Percentiles rank a stretch among this genome's conserved stretches.
Evolutionary conservation across 2,329 filamentous ascomycete species (phyloP).

Genomic region (Blumeriella jaapii): DNA sequence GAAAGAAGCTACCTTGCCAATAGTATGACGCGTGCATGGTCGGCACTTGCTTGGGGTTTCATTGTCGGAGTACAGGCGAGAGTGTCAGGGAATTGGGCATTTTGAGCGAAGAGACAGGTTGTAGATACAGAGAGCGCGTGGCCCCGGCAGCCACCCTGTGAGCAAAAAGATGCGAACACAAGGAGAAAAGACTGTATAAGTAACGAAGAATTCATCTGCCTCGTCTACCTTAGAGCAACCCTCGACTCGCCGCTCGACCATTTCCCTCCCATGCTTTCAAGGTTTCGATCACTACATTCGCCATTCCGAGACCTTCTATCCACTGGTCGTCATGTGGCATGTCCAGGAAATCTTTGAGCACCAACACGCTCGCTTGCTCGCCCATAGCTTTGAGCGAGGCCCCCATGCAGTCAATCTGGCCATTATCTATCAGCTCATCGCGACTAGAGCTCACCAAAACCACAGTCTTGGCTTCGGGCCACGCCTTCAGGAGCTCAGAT

Average conservation of each 20-base stretch:
- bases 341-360: conserved; percentile 1
- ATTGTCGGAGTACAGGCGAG: conserved; percentile 1
- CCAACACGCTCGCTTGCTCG: not conserved
- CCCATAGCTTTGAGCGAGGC: not conserved
- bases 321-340: conserved; percentile 3
- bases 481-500: conserved; percentile 3
- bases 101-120: not conserved
- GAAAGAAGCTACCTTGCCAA: conserved; percentile 27
- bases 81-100: not conserved
- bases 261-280: not conserved
- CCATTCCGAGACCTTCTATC: conserved; percentile 1
- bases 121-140: not conserved
- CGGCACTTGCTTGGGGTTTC: not conserved
- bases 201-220: too few relatives aligned
- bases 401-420: conserved; percentile 21
- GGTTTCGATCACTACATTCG: not conserved
- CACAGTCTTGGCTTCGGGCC: conserved; percentile 7
- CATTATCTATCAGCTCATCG: conserved; percentile 29
- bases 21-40: too few relatives aligned
- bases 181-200: too few relatives aligned
- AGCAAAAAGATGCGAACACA: too few relatives aligned
- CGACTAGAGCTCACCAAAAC: conserved; percentile 29
- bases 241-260: not conserved
- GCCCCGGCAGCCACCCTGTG: too few relatives aligned
- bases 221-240: too few relatives aligned